Evolutionary conservation across 805 yeast species (phyloP).

Genomic region (Danielozyma ontarioensis): DNA sequence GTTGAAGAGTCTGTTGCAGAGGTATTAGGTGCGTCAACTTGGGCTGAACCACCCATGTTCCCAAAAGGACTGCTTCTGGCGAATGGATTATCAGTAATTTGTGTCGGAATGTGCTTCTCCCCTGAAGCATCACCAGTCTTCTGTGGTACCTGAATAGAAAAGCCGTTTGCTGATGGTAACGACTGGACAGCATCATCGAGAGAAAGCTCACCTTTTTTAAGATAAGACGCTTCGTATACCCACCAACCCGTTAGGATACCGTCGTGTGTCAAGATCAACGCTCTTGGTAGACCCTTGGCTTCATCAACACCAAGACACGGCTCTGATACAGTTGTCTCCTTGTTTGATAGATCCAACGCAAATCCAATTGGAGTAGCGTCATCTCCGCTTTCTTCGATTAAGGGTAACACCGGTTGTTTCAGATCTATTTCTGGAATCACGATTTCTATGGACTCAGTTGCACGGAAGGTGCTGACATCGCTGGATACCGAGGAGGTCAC

Average conservation of each 20-base stretch:
- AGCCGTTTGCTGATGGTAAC: too few species aligned
- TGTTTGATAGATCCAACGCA: conserved; percentile 52
- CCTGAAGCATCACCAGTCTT: too few species aligned
- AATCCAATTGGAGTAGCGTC: conserved; percentile 73
- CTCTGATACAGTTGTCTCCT: conserved; percentile 33
- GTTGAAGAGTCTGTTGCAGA: too few species aligned
- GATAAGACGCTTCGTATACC: conserved; percentile 50
- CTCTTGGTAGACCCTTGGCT: conserved; percentile 58
- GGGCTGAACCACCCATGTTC: too few species aligned
- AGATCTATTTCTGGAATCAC: conserved; percentile 60
- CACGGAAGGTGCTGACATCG: conserved; percentile 45
- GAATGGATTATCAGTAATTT: too few species aligned
- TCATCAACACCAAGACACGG: conserved; percentile 59
- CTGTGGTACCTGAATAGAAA: too few species aligned
- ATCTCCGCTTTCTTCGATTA: conserved; percentile 56
- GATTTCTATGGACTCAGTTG: conserved; percentile 7
- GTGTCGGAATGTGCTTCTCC: too few species aligned
- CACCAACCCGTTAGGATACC: conserved; percentile 65
- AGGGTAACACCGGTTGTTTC: conserved; percentile 68
- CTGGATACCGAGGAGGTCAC: conserved; percentile 61
- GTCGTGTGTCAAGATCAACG: conserved; percentile 57
- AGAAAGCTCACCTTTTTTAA: conserved; percentile 39
- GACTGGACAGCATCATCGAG: too few species aligned
- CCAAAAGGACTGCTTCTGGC: too few species aligned
- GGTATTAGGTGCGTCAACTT: too few species aligned